Percentiles rank a stretch among this genome's conserved stretches.
Evolutionary conservation across 495 filamentous ascomycete genomes (phyloP).

Genomic region (Achaetomiella virescens): DNA sequence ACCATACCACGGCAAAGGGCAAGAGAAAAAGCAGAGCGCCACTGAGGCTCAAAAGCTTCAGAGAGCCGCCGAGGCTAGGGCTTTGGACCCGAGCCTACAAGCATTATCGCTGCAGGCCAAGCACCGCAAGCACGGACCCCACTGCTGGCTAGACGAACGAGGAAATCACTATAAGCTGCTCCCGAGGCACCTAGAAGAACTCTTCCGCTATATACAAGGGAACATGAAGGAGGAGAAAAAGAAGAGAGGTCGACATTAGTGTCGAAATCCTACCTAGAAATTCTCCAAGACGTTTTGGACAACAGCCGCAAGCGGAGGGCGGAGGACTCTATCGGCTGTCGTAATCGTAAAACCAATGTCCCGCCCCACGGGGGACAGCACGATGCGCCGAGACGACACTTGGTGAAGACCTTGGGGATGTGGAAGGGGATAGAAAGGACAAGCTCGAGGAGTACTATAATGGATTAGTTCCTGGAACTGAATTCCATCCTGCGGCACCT

Average conservation of each 20-base stretch:
- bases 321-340: slow-evolving; percentile 4
- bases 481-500: slow-evolving; percentile 5
- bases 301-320: slow-evolving; percentile 9
- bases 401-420: not conserved
- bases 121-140: slow-evolving; percentile 8
- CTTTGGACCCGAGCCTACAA: slow-evolving; percentile 10
- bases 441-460: slow-evolving; percentile 9
- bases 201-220: slow-evolving; percentile 7
- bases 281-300: slow-evolving; percentile 8
- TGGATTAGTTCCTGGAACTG: slow-evolving; percentile 10
- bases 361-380: slow-evolving; percentile 4
- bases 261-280: slow-evolving; percentile 4
- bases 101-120: slow-evolving; percentile 9
- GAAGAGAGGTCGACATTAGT: slow-evolving; percentile 4
- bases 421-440: slow-evolving; percentile 6
- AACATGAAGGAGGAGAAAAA: slow-evolving; percentile 9
- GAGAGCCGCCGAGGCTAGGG: slow-evolving; percentile 2
- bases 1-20: not conserved
- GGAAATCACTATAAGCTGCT: slow-evolving; percentile 12
- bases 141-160: slow-evolving; percentile 7
- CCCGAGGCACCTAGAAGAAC: slow-evolving; percentile 7
- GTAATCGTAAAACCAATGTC: not conserved
- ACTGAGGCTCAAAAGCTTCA: slow-evolving; percentile 10
- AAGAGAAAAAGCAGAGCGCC: slow-evolving; percentile 10
- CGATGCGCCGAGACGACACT: not conserved